Conservation (phyloP, 768 basidiomycete species). For the Candolleomyces efflorescens region DNA sequence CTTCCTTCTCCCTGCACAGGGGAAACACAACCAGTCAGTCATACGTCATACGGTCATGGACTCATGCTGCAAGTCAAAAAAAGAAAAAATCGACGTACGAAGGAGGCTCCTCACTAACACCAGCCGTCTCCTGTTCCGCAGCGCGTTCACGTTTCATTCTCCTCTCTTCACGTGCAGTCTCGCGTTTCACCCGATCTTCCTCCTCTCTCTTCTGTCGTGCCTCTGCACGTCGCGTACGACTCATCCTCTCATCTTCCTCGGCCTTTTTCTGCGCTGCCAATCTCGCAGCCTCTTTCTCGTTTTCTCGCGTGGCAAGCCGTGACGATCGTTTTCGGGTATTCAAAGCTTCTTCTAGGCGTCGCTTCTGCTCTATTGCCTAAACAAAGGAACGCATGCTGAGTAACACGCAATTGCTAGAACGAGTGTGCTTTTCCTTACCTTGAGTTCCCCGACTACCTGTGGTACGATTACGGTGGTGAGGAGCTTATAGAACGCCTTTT, state of each 20-base stretch:
- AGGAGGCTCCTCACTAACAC: not conserved
- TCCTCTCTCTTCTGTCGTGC: conserved; percentile 56
- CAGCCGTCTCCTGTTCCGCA: conserved; percentile 6
- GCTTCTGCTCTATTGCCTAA: conserved; percentile 61
- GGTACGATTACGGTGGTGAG: conserved; percentile 68
- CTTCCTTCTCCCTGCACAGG: not conserved
- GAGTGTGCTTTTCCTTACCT: conserved; percentile 35
- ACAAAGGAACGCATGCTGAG: not conserved
- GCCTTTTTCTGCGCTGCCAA: conserved; percentile 52
- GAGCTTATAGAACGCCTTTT: conserved; percentile 72
- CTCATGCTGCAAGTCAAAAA: too few relatives aligned
- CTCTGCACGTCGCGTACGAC: conserved; percentile 57
- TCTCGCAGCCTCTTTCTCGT: conserved; percentile 70
- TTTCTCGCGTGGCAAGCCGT: conserved; percentile 78
- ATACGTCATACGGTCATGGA: too few relatives aligned
- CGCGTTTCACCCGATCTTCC: conserved; percentile 46
- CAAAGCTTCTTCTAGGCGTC: conserved; percentile 67
- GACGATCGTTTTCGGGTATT: conserved; percentile 88
- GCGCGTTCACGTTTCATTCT: conserved; percentile 42
- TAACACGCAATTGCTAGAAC: not conserved
- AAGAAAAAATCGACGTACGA: too few relatives aligned
- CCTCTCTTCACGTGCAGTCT: conserved; percentile 56
- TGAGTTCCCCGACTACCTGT: conserved; percentile 59
- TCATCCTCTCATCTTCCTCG: conserved; percentile 66
- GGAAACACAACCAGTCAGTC: not conserved